Percentiles rank a stretch among this genome's conserved stretches.
Evolutionary conservation across 139 green algal species (phyloP).

Genomic region (Chlamydomonas schloesseri): DNA sequence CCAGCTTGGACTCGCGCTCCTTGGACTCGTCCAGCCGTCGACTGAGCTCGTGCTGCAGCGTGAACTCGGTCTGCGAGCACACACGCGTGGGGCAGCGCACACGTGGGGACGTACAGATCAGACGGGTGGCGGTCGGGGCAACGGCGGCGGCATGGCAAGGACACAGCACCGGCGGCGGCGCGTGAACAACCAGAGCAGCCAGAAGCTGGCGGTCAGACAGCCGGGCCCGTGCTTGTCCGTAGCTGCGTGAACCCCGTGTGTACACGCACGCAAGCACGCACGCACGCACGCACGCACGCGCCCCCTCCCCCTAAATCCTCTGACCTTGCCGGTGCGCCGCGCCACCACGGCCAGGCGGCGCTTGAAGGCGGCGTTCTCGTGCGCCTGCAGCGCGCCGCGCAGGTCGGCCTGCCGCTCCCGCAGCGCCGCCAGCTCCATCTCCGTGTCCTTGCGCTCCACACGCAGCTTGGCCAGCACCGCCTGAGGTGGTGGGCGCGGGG

Average conservation of each 20-base stretch:
- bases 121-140: too few relatives aligned
- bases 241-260: too few relatives aligned
- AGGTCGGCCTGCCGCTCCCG: neutral
- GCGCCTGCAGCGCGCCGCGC: neutral
- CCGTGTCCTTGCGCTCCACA: slow-evolving; percentile 35
- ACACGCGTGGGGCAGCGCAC: neutral
- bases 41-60: slow-evolving; percentile 43
- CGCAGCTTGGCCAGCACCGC: slow-evolving; percentile 39
- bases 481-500: neutral
- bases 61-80: slow-evolving; percentile 6
- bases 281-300: neutral
- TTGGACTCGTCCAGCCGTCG: slow-evolving; percentile 38
- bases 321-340: slow-evolving; percentile 3
- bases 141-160: neutral
- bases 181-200: too few relatives aligned
- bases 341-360: neutral
- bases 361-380: slow-evolving; percentile 34
- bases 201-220: too few relatives aligned
- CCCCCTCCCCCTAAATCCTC: neutral
- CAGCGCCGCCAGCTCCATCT: slow-evolving; percentile 10
- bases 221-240: too few relatives aligned
- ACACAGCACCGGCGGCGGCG: too few relatives aligned
- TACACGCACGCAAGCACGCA: too few relatives aligned
- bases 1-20: slow-evolving; percentile 4
- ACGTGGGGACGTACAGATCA: neutral